Evolutionary conservation across 495 filamentous ascomycete species (phyloP).

Genomic region (Aspergillus wentii): DNA sequence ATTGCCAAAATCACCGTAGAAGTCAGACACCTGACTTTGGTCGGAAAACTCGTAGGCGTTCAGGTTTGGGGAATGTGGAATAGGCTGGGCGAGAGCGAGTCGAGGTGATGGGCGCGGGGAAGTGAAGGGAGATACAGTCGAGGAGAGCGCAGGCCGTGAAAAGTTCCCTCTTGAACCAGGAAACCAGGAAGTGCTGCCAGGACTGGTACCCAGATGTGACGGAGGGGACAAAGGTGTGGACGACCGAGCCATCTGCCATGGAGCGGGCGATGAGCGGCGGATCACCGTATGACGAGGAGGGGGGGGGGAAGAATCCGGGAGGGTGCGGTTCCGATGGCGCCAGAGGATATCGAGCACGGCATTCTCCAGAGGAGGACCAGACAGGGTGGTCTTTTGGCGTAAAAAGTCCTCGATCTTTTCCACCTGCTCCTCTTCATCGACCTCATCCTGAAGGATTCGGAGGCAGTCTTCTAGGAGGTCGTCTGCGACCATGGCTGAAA

Average conservation of each 20-base stretch:
- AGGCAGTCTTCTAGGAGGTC: constrained; percentile 87
- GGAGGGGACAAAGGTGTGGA: constrained; percentile 76
- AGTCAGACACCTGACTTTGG: constrained; percentile 69
- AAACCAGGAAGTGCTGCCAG: constrained; percentile 74
- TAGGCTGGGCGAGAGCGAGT: constrained; percentile 87
- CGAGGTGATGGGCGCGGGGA: constrained; percentile 92
- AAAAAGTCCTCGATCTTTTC: constrained; percentile 88
- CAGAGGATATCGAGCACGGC: constrained; percentile 87
- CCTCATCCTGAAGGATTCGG: constrained; percentile 76
- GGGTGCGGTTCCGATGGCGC: constrained; percentile 76
- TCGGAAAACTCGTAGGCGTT: constrained; percentile 91
- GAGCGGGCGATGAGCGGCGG: constrained; percentile 83
- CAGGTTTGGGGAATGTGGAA: constrained; percentile 89
- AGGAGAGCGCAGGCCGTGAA: constrained; percentile 51
- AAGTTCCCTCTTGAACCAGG: constrained; percentile 63
- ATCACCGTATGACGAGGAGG: constrained; percentile 85
- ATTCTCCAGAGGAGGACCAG: constrained; percentile 79
- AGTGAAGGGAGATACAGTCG: constrained; percentile 74
- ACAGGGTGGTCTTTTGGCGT: constrained; percentile 69
- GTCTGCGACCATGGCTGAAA: constrained; percentile 74
- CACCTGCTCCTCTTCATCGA: constrained; percentile 90
- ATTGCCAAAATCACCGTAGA: constrained; percentile 85
- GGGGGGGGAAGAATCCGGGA: constrained; percentile 72
- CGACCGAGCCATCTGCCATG: constrained; percentile 79
- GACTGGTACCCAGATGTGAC: constrained; percentile 68